Conservation (phyloP, 257 asterid genomes). For the Solanum virginianum region DNA sequence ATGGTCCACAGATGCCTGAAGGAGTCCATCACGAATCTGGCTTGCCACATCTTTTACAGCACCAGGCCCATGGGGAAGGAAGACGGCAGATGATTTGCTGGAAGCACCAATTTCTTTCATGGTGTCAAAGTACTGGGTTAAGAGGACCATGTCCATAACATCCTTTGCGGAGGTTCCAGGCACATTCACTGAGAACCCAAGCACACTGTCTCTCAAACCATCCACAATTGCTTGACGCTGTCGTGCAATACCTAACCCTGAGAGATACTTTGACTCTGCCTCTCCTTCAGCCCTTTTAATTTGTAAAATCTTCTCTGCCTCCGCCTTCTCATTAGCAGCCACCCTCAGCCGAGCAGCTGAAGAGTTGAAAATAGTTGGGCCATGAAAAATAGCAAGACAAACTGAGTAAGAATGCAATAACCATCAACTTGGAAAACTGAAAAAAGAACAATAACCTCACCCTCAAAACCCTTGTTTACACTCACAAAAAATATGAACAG, state of each 20-base stretch:
- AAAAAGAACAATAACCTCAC: background rate
- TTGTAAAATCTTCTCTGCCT: conserved; percentile 17
- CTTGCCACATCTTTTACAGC: conserved; percentile 15
- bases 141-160: conserved; percentile 21
- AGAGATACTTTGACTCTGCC: conserved; percentile 12
- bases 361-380: background rate
- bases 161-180: conserved; percentile 22
- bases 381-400: background rate
- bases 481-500: background rate
- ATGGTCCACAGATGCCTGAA: conserved; percentile 1
- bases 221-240: conserved; percentile 23
- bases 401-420: background rate
- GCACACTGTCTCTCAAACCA: conserved; percentile 21
- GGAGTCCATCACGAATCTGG: conserved; percentile 22
- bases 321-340: conserved; percentile 19
- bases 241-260: conserved; percentile 19
- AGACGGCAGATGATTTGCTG: conserved; percentile 13
- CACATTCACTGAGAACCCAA: conserved; percentile 15
- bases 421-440: background rate
- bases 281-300: conserved; percentile 18
- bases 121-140: conserved; percentile 20
- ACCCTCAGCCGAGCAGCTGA: conserved; percentile 16
- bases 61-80: conserved; percentile 22
- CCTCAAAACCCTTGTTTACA: background rate
- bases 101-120: conserved; percentile 23